A percentile compares a stretch with the other conserved stretches of the same genome.
These are phyloP conservation scores for Fusarium sp. DNA, from an alignment of 2,329 filamentous ascomycete species.

Conservation along the genomic window DNA sequence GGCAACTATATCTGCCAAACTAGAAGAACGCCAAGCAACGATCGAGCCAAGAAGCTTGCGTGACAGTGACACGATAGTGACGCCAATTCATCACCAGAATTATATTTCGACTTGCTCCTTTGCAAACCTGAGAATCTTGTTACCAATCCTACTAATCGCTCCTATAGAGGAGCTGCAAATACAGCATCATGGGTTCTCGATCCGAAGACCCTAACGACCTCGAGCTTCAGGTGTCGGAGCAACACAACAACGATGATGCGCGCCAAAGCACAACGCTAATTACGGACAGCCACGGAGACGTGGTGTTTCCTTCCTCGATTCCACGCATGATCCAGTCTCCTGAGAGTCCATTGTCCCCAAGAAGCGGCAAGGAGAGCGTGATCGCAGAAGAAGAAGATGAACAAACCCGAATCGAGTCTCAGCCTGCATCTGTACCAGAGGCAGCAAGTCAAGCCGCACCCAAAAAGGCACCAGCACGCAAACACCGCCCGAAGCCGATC, in stretches of 20 bases:
- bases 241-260: conserved; percentile 11
- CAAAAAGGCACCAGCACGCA: conserved; percentile 5
- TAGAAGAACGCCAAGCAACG: conserved; percentile 1
- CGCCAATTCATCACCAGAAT: conserved; percentile 1
- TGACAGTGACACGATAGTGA: conserved; percentile 15
- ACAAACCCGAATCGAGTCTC: conserved; percentile 10
- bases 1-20: conserved; percentile 10
- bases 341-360: conserved; percentile 29
- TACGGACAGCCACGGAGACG: conserved; percentile 23
- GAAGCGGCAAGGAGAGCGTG: conserved; percentile 8
- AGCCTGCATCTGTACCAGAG: conserved; percentile 11
- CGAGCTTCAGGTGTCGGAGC: conserved; percentile 27
- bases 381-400: background rate
- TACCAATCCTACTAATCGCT: background rate
- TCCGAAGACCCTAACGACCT: conserved; percentile 20
- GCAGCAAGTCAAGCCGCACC: conserved; percentile 2
- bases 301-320: conserved; percentile 30
- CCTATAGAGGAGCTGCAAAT: background rate
- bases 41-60: conserved; percentile 2
- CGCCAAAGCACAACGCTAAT: conserved; percentile 25
- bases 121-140: background rate
- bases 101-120: background rate
- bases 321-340: conserved; percentile 30
- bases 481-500: conserved; percentile 33
- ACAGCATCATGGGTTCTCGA: conserved; percentile 21